Conservation (phyloP, 768 basidiomycete genomes). For the Russula sp. region DNA sequence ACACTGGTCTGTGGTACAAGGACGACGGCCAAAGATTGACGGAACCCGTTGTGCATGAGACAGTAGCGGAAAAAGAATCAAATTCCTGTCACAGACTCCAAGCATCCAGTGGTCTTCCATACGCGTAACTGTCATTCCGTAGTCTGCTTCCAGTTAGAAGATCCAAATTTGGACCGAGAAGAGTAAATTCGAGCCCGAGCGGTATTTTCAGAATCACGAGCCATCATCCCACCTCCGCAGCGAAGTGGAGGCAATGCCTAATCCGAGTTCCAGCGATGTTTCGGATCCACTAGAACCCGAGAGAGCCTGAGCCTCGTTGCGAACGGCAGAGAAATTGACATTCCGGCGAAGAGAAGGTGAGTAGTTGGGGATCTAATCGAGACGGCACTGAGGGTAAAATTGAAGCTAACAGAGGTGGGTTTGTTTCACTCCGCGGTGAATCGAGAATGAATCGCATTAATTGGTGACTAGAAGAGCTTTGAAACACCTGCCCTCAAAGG, state of each 20-base stretch:
- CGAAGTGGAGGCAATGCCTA: not conserved
- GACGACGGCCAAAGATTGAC: not conserved
- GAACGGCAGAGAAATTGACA: not conserved
- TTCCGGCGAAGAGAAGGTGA: not conserved
- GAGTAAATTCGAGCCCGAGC: not conserved
- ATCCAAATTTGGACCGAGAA: not conserved
- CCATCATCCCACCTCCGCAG: not conserved
- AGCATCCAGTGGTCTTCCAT: not conserved
- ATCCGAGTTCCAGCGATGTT: not conserved
- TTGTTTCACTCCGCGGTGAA: too few relatives aligned
- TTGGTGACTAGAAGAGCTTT: too few relatives aligned
- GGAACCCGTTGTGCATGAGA: not conserved
- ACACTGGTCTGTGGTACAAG: too few relatives aligned
- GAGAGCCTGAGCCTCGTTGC: not conserved
- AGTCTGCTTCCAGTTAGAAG: not conserved
- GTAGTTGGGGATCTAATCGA: not conserved
- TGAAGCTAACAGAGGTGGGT: too few relatives aligned
- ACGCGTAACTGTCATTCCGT: not conserved
- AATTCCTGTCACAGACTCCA: not conserved
- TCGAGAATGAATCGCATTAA: too few relatives aligned
- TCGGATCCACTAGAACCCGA: not conserved
- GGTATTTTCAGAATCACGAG: not conserved
- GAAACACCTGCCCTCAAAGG: too few relatives aligned
- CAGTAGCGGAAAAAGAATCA: not conserved
- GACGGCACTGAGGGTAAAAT: not conserved